phyloP scores from a whole-genome alignment of 2,329 filamentous ascomycete genomes.

The Chrysoporthe austroafricana region DNA sequence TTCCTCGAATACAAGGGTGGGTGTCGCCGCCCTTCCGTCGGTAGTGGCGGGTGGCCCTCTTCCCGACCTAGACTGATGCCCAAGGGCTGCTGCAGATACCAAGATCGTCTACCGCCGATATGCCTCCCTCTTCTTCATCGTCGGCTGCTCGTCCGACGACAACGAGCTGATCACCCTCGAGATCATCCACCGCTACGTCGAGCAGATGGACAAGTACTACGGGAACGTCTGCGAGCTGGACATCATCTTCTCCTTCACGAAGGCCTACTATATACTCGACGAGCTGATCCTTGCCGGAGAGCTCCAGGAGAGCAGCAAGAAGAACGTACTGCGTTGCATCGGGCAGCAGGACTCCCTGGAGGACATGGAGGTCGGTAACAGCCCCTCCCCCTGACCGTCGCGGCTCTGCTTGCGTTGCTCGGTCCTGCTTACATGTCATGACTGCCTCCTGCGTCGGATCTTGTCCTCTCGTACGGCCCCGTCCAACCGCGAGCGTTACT shows the following conservation, averaged over 20 bases:
- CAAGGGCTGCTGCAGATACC: constrained; percentile 65
- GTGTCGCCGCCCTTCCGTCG: constrained; percentile 27
- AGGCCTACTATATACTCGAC: constrained; percentile 98
- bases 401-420: not conserved
- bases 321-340: constrained; percentile 95
- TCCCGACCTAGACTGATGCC: constrained; percentile 22
- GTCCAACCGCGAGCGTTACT: constrained; percentile 26
- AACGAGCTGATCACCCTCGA: constrained; percentile 98
- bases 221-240: constrained; percentile 99
- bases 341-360: constrained; percentile 96
- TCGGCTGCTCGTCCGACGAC: constrained; percentile 93
- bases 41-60: not conserved
- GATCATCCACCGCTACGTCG: constrained; percentile 98
- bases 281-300: constrained; percentile 94
- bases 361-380: constrained; percentile 92
- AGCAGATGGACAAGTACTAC: constrained; percentile 99
- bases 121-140: constrained; percentile 98
- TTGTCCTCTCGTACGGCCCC: constrained; percentile 6
- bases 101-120: constrained; percentile 99
- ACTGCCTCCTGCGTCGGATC: constrained; percentile 10
- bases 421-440: not conserved
- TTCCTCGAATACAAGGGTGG: constrained; percentile 98
- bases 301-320: constrained; percentile 98
- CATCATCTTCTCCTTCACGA: constrained; percentile 99
- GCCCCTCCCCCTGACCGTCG: not conserved